A percentile compares a stretch with the other conserved stretches of the same genome.
Conservation (phyloP, 2,329 filamentous ascomycete genomes). For the Talaromyces sp. region DNA sequence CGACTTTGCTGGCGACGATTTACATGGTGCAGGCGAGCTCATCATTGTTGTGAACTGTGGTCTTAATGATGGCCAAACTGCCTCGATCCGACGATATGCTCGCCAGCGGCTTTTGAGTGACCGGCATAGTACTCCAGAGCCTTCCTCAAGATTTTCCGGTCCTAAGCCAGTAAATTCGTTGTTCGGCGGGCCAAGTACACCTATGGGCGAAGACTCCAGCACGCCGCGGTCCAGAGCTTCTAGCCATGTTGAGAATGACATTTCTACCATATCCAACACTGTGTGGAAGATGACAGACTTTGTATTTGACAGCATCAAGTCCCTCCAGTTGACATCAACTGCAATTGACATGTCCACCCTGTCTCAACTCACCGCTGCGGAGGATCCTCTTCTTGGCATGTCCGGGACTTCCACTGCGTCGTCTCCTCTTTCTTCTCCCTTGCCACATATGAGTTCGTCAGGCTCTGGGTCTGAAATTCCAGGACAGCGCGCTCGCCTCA, state of each 20-base stretch:
- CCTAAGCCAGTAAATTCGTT: slow-evolving; percentile 35
- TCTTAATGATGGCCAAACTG: slow-evolving; percentile 51
- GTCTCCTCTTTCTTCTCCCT: slow-evolving; percentile 49
- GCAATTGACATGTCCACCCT: slow-evolving; percentile 70
- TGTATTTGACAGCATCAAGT: slow-evolving; percentile 54
- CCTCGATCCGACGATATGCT: slow-evolving; percentile 53
- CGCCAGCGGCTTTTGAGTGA: slow-evolving; percentile 42
- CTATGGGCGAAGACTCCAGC: not conserved
- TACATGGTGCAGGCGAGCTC: slow-evolving; percentile 67
- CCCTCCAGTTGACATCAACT: slow-evolving; percentile 60
- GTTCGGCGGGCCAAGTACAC: slow-evolving; percentile 42
- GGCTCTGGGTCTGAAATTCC: slow-evolving; percentile 59
- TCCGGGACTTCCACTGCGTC: slow-evolving; percentile 50
- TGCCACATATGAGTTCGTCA: slow-evolving; percentile 42
- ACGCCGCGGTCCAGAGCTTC: slow-evolving; percentile 28
- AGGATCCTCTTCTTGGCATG: slow-evolving; percentile 67
- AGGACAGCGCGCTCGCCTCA: slow-evolving; percentile 72
- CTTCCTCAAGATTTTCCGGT: slow-evolving; percentile 14
- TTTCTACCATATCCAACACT: slow-evolving; percentile 40
- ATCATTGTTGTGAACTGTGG: slow-evolving; percentile 71
- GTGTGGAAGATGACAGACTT: slow-evolving; percentile 64
- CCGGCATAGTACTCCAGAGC: slow-evolving; percentile 16
- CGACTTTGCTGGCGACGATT: slow-evolving; percentile 80
- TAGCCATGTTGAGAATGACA: slow-evolving; percentile 21
- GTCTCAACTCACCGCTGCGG: slow-evolving; percentile 63